phyloP scores from a whole-genome alignment of 2,329 filamentous ascomycete species.

The Eurotiales sp. region DNA sequence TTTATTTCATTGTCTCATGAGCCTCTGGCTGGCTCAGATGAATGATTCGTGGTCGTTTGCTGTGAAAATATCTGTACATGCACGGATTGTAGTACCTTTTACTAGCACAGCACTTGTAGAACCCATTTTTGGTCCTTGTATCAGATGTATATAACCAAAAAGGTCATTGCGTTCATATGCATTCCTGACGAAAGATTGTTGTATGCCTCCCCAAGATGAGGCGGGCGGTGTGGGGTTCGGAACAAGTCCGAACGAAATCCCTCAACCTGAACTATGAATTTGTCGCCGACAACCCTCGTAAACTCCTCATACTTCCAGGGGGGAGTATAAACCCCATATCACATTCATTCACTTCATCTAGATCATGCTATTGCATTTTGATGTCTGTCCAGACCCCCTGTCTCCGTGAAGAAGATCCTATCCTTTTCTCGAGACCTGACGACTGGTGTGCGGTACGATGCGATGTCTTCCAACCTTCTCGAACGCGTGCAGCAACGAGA shows the following conservation, averaged over 20 bases:
- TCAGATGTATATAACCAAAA: too few species aligned
- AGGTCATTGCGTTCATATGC: too few species aligned
- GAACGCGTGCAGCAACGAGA: conserved; percentile 33
- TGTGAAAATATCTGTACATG: not conserved
- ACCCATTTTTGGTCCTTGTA: too few species aligned
- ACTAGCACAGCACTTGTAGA: too few species aligned
- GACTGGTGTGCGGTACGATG: not conserved
- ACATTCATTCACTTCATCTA: not conserved
- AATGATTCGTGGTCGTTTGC: not conserved
- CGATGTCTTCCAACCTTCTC: conserved; percentile 20
- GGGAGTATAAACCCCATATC: too few species aligned
- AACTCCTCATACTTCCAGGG: too few species aligned
- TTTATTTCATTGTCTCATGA: conserved; percentile 33
- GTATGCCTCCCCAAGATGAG: too few species aligned
- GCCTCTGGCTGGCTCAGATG: conserved; percentile 10
- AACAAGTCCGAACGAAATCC: conserved; percentile 11
- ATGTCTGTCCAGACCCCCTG: not conserved
- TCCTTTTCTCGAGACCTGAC: not conserved
- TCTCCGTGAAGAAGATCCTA: not conserved
- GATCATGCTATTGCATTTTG: not conserved
- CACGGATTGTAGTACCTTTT: too few species aligned
- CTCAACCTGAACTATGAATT: not conserved
- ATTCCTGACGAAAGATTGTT: too few species aligned
- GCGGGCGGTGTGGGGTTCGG: conserved; percentile 10
- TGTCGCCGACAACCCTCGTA: not conserved